Percentiles rank a stretch among this genome's conserved stretches.
These are phyloP conservation scores for Dactylorhiza incarnata DNA, from an alignment of 106 monocot genomes.

Conservation along the genomic window DNA sequence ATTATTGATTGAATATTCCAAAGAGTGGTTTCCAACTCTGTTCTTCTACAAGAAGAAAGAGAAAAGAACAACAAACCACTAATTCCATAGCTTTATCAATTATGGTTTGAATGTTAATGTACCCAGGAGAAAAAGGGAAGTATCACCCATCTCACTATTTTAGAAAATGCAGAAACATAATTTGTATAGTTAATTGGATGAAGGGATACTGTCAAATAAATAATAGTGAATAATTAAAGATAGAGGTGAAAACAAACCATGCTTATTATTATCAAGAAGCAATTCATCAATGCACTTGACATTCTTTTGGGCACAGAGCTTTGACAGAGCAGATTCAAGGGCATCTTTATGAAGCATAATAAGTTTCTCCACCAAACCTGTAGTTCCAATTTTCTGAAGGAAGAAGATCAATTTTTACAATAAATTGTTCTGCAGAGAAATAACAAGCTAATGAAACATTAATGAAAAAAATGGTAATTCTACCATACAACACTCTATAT, in stretches of 20 bases:
- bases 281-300: constrained; percentile 49
- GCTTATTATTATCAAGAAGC: constrained; percentile 23
- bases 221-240: background rate
- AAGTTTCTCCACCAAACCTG: constrained; percentile 63
- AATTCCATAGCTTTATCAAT: background rate
- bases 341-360: constrained; percentile 47
- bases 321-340: constrained; percentile 46
- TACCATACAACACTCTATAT: background rate
- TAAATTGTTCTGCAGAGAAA: constrained; percentile 1
- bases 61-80: background rate
- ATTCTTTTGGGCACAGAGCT: constrained; percentile 38
- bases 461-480: background rate
- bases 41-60: too few species aligned
- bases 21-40: too few species aligned
- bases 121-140: background rate
- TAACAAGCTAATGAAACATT: background rate
- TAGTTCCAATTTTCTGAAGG: constrained; percentile 39
- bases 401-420: constrained; percentile 1
- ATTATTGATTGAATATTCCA: too few species aligned
- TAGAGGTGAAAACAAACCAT: constrained; percentile 26
- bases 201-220: background rate
- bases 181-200: background rate
- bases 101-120: background rate
- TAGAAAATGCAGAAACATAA: background rate
- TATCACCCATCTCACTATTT: background rate